Base-by-base conservation (phyloP, 176 grass and related monocot species). In the Areca catechu region DNA sequence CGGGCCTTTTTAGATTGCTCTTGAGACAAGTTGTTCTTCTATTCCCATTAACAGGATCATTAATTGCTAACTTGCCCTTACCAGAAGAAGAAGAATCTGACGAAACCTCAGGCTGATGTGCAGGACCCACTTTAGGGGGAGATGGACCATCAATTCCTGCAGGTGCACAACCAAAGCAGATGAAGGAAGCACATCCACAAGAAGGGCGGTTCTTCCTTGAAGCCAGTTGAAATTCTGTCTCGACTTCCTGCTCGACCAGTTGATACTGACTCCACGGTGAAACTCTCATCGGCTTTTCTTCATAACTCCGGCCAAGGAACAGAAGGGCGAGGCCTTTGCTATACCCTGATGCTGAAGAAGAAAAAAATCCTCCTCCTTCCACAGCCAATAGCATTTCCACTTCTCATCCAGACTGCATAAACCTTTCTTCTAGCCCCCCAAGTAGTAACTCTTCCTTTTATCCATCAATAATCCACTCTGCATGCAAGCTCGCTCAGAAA, bases 301-400 rank as follows among this genome's bases (percentile, higher is more conserved):
- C 87, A 57, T 69, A 73, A 83, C 81, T 91, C 62, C 56, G 66
- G 4, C 93, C 87, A 62, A 97, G 81, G 20, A 97, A 71, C 78
- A 97, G 56, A 74, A 97, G 87, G 10, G 93, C 87, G 22, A 97
- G 83, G 22, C 93, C 93, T 72, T 83, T 83, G 65, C 80, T 88
- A 62, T 97, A 97, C 24, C 93, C 93, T 65, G 93, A 97, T n/a
- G 93, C 87, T 57, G 93, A 97, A 25, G 93, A 92, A 61, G 87
- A 88, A 78, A 97, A 97, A 68, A 97, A 97, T 9, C 93, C 93
- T 24, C 87, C 87, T 83, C 93, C 93, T 92, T 97, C 93, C 64
- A 97, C 93, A 66, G 93, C 80, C 62, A 97, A 74, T 78, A 97
- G 75, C 93, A 97, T 97, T 78, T 91, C 79, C 70, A 72, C 69